Base-by-base conservation (phyloP, 495 filamentous ascomycete species). In the Talaromyces borbonicus region DNA sequence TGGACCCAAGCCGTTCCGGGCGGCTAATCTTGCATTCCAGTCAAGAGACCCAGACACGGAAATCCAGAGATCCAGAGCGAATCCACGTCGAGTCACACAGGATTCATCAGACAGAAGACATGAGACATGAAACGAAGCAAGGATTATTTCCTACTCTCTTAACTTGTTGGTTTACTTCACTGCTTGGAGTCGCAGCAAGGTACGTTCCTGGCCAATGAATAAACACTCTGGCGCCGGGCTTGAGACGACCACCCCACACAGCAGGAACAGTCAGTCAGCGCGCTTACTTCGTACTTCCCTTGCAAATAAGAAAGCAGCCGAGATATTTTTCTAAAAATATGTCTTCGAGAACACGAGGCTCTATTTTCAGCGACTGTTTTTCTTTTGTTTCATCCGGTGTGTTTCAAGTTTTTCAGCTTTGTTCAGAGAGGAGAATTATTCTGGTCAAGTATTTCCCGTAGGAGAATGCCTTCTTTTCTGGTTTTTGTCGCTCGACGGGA, bases 281-380 rank as follows among this genome's bases (percentile, higher is more conserved):
- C 35, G 35, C 16, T 38, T 38, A 38, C n/a, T 18, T 36, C 19
- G 32, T 18, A 18, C 15, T 15, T 14, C n/a, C 11, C 16, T 15
- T n/a, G n/a, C n/a, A n/a, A n/a, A n/a, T n/a, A n/a, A n/a, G n/a
- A n/a, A n/a, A n/a, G 31, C 31, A 15, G 20, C n/a, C 16, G 4
- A 7, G 8, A 3, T 38, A 38, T 38, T n/a, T 38, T 22, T n/a
- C n/a, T n/a, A n/a, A n/a, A n/a, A n/a, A n/a, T 22, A 5, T 38
- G 8, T 18, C 16, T 38, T 38, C 22, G 18, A 38, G 35, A 20
- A 22, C 22, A 38, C 35, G 35, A 38, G 19, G 35, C 7, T 8
- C 33, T 36, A 36, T 36, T 38, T 38, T 38, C 35, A 38, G 35
- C 35, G n/a, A n/a, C n/a, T n/a, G n/a, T n/a, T n/a, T n/a, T n/a